These are phyloP conservation scores for Bocquillonia castaneifolia DNA, from an alignment of 441 rosid genomes.

Conservation along the genomic window DNA sequence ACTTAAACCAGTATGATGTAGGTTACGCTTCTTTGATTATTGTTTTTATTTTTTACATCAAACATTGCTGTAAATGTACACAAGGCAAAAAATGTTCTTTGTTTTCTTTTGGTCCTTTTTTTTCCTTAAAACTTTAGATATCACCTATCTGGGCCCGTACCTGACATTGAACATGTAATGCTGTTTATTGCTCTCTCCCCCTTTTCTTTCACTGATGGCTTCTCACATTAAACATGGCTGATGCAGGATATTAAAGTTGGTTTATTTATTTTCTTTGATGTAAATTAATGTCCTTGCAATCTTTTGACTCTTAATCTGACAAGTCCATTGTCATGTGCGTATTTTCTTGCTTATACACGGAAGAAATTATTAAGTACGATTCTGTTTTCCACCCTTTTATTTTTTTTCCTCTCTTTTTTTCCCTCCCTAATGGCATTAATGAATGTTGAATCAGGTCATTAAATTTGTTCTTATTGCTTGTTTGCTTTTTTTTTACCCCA, in stretches of 20 bases:
- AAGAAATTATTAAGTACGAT: slow-evolving; percentile 32
- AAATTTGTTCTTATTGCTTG: slow-evolving; percentile 52
- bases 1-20: slow-evolving; percentile 92
- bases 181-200: slow-evolving; percentile 5
- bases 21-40: slow-evolving; percentile 31
- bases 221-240: slow-evolving; percentile 11
- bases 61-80: slow-evolving; percentile 16
- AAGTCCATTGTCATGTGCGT: slow-evolving; percentile 24
- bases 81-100: slow-evolving; percentile 7
- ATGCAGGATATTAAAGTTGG: neutral
- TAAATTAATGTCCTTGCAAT: slow-evolving; percentile 22
- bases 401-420: too few species aligned
- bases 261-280: slow-evolving; percentile 6
- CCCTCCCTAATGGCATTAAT: slow-evolving; percentile 32
- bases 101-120: neutral
- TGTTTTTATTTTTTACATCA: slow-evolving; percentile 9
- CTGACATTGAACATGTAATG: slow-evolving; percentile 22
- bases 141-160: slow-evolving; percentile 11
- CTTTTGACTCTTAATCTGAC: slow-evolving; percentile 41
- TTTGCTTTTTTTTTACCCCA: slow-evolving; percentile 26
- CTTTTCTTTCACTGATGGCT: neutral
- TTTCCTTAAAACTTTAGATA: neutral
- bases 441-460: slow-evolving; percentile 27
- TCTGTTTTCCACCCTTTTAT: slow-evolving; percentile 23
- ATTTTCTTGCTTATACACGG: slow-evolving; percentile 31